Evolutionary conservation across 2,329 filamentous ascomycete species (phyloP), one percentile per base, ranked within the genome.

Genomic region (Corynespora cassiicola): DNA sequence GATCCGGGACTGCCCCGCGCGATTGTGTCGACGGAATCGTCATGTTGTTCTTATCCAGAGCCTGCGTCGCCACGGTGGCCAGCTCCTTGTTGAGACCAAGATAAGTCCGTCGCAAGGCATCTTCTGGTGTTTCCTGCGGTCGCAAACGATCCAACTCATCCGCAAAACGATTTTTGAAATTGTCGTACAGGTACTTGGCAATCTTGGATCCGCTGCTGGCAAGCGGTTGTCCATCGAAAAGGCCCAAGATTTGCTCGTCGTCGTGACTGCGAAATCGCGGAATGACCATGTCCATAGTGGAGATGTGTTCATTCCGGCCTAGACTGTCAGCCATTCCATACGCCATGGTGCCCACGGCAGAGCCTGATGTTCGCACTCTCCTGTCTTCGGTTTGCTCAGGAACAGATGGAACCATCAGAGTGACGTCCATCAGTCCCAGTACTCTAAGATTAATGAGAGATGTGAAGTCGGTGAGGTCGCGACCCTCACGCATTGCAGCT

Each of bases 301-400:
- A 97, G 34, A 99, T 73, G 66, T 99, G 94, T 68, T 99, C 94
- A 55, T 92, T 91, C 61, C 84, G 88, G 24, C 94, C 94, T 10
- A 99, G 76, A 10, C 89, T 95, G 70, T 99, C 94, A 6, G 94
- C 94, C 91, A 99, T 96, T 45, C 94, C 94, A 60, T 99, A 99
- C 1, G 90, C 86, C 69, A 99, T 81, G 20, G 89, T 86, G 2
- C 92, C 92, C 14, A 95, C 91, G 39, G 92, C 73, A 1, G 92
- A 96, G n/a, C 91, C 91, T 18, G 94, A 95, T n/a, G 94, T 97
- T 59, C 94, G 84, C 38, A 99, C 90, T 77, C 94, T 88, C 44
- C 91, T 84, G 65, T 99, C 92, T 66, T 97, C 91, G 47, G 86
- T 95, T 66, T 97, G 88, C 58, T 99, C 94, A 0, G 94, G 94